Evolutionary conservation across 495 filamentous ascomycete genomes (phyloP).

Genomic region (Friedmanniomyces endolithicus): DNA sequence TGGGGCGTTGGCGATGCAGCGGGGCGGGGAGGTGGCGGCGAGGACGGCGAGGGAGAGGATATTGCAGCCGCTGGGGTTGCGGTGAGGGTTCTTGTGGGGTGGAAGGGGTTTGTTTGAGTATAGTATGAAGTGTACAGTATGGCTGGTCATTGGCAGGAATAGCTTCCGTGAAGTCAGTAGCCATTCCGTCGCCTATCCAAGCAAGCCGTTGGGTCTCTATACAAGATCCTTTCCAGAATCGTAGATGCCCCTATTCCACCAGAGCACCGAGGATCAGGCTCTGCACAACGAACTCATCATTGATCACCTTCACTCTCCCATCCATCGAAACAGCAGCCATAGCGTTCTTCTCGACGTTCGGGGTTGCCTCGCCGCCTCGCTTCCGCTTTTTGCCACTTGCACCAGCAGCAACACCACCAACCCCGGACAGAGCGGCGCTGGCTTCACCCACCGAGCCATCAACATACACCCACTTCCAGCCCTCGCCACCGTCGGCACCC

Average conservation of each 20-base stretch:
- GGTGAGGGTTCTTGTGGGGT: conserved; percentile 1
- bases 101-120: no score
- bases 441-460: conserved; percentile 46
- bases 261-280: conserved; percentile 79
- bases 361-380: conserved; percentile 27
- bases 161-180: neutral
- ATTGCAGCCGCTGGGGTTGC: conserved; percentile 37
- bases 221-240: neutral
- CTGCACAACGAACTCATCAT: conserved; percentile 83
- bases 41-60: conserved; percentile 65
- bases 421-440: conserved; percentile 35
- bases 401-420: neutral
- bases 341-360: conserved; percentile 10
- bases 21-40: conserved; percentile 67
- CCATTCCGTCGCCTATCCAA: neutral
- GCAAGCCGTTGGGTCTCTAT: neutral
- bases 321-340: conserved; percentile 20
- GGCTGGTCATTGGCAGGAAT: neutral
- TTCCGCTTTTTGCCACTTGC: conserved; percentile 38
- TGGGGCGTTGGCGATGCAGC: conserved; percentile 75
- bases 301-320: conserved; percentile 50
- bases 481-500: conserved; percentile 23
- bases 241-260: conserved; percentile 37
- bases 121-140: conserved; percentile 4
- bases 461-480: conserved; percentile 73